Percentiles rank a stretch among this genome's conserved stretches.
Conservation (phyloP, 805 yeast genomes). For the Candida wancherniae region DNA sequence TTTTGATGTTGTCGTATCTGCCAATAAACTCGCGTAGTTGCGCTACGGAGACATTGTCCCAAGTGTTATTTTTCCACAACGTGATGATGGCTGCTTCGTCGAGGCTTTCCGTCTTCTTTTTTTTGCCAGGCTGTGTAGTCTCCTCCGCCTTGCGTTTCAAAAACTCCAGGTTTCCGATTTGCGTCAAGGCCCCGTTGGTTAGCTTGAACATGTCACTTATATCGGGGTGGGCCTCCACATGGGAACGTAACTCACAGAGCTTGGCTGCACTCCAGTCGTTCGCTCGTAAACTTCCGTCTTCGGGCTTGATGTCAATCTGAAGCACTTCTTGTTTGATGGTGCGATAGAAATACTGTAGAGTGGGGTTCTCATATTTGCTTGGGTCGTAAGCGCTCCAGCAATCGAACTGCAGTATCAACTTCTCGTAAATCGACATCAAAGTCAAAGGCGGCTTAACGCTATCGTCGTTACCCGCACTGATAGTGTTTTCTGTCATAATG, state of each 20-base stretch:
- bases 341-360: constrained; percentile 61
- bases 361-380: constrained; percentile 56
- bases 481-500: constrained; percentile 13
- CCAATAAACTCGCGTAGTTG: constrained; percentile 40
- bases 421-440: constrained; percentile 20
- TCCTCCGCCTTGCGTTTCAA: constrained; percentile 13
- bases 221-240: constrained; percentile 2
- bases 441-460: constrained; percentile 11
- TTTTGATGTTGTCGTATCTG: constrained; percentile 29
- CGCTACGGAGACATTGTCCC: constrained; percentile 35
- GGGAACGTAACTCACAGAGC: constrained; percentile 7
- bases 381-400: constrained; percentile 51
- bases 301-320: constrained; percentile 40
- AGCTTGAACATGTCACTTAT: constrained; percentile 3
- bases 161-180: constrained; percentile 8
- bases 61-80: constrained; percentile 37
- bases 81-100: constrained; percentile 36
- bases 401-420: constrained; percentile 33
- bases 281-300: constrained; percentile 9
- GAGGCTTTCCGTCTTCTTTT: constrained; percentile 6
- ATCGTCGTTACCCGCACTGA: constrained; percentile 5
- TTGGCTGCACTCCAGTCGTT: constrained; percentile 15
- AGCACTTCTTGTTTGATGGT: constrained; percentile 60
- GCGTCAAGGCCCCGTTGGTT: constrained; percentile 6
- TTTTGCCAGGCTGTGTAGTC: constrained; percentile 3